Evolutionary conservation across 768 basidiomycete species (phyloP), one percentile per base, ranked within the genome.

Genomic region (Saitozyma sp.): DNA sequence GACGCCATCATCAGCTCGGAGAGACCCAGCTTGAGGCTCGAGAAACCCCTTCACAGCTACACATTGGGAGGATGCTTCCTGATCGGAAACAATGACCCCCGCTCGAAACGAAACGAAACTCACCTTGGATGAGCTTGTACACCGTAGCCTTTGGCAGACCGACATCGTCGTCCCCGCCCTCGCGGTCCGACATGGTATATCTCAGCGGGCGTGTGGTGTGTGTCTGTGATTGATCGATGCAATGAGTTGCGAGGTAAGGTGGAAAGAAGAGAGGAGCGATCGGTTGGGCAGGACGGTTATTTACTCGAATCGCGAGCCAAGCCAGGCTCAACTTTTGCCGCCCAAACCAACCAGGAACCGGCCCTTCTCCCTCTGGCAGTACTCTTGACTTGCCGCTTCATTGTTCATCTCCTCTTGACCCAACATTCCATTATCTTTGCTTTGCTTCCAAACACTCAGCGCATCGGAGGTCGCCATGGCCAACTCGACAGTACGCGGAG

Each of bases 91-190:
- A 29, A 29, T 5, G 29, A 29, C 29, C 2, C 2, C 29, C 2
- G 29, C 29, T 2, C 29, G 29, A 41, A 39, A 37, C n/a, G 20
- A 42, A 46, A 6, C 9, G 38, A 58, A 69, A n/a, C 82, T 66
- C 59, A 91, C 96, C 95, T 73, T 86, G 83, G 69, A 99, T 94
- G 87, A 98, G 91, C 83, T 98, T 99, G 65, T 91, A 86, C 38
- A 99, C 92, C 3, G 96, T 98, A 13, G 96, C 96, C 79, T 97
- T 96, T 13, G 96, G 96, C 53, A 99, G 81, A 20, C 92, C 91
- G 66, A 97, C 84, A 70, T 98, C 95, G 50, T 97, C 95, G 70
- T 96, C 94, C n/a, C 83, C 82, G 50, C 74, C 92, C 81, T 94
- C 93, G 63, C 88, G 84, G 84, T 95, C 93, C 46, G 93, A 94